phyloP scores from a whole-genome alignment of 805 yeast genomes.

The Lachancea mirantina region DNA sequence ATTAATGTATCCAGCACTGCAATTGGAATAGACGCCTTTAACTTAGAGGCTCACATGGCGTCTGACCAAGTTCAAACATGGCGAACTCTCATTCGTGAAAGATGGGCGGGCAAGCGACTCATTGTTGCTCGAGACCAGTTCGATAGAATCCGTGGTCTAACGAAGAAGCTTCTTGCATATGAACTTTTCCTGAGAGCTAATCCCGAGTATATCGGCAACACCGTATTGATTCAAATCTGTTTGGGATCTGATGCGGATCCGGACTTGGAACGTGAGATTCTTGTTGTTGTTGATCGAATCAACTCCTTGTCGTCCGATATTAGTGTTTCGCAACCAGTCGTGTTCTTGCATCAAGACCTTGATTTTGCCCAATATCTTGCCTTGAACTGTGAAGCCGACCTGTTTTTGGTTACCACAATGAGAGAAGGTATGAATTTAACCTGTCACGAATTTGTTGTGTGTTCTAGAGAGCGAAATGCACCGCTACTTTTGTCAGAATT shows the following conservation, averaged over 20 bases:
- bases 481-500: conserved; percentile 87
- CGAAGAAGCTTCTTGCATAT: conserved; percentile 80
- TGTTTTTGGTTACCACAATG: conserved; percentile 81
- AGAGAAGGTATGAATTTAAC: conserved; percentile 97
- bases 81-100: conserved; percentile 62
- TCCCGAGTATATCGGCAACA: conserved; percentile 61
- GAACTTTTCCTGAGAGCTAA: conserved; percentile 66
- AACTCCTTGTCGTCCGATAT: conserved; percentile 70
- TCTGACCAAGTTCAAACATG: conserved; percentile 51
- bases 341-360: conserved; percentile 79
- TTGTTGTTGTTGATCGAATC: conserved; percentile 75
- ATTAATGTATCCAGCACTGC: conserved; percentile 55
- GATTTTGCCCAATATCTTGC: conserved; percentile 88
- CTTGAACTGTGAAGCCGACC: conserved; percentile 74
- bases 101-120: conserved; percentile 66
- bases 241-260: conserved; percentile 50
- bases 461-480: conserved; percentile 62
- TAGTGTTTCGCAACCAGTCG: conserved; percentile 74
- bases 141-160: conserved; percentile 81
- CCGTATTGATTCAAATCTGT: conserved; percentile 80
- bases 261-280: conserved; percentile 65
- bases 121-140: conserved; percentile 85
- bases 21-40: conserved; percentile 70
- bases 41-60: conserved; percentile 42
- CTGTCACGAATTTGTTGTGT: conserved; percentile 86